phyloP scores from a whole-genome alignment of 2,329 filamentous ascomycete genomes.

The Cladosporium sphaerospermum region DNA sequence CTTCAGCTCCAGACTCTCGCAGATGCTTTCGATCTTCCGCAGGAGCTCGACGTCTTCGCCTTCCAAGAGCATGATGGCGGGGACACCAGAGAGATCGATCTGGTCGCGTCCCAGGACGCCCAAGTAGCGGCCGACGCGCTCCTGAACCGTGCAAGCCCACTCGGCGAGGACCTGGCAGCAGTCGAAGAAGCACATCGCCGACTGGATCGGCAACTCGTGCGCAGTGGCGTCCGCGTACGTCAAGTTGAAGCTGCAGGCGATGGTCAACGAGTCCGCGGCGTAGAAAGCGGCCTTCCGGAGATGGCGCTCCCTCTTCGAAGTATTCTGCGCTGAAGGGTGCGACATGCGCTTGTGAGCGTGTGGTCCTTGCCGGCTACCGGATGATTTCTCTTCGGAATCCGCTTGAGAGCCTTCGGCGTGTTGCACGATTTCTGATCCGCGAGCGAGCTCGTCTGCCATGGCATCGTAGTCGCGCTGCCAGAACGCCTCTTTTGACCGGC shows the following conservation, averaged over 20 bases:
- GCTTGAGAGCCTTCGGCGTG: constrained; percentile 50
- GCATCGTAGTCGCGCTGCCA: constrained; percentile 92
- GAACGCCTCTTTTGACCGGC: constrained; percentile 83
- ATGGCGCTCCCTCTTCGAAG: constrained; percentile 74
- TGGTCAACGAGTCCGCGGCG: constrained; percentile 82
- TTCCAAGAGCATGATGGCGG: constrained; percentile 82
- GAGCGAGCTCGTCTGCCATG: constrained; percentile 79
- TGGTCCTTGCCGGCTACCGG: constrained; percentile 9
- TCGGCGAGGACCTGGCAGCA: constrained; percentile 91
- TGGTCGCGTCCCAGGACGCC: constrained; percentile 80
- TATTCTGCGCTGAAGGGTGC: constrained; percentile 36
- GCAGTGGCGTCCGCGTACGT: constrained; percentile 80
- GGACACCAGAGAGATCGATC: constrained; percentile 71
- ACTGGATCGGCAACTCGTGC: constrained; percentile 80
- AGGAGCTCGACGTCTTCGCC: constrained; percentile 85
- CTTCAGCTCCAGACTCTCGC: constrained; percentile 72
- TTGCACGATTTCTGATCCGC: constrained; percentile 67
- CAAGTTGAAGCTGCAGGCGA: constrained; percentile 79
- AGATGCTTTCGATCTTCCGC: constrained; percentile 72
- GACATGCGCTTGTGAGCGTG: constrained; percentile 9
- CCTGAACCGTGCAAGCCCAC: constrained; percentile 89
- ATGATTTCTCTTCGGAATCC: constrained; percentile 1
- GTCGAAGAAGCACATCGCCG: constrained; percentile 86
- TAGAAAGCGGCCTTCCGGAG: constrained; percentile 93
- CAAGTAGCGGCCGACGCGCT: constrained; percentile 83